Base-by-base conservation (phyloP, 176 grass and related monocot species). In the Panicum miliaceum region DNA sequence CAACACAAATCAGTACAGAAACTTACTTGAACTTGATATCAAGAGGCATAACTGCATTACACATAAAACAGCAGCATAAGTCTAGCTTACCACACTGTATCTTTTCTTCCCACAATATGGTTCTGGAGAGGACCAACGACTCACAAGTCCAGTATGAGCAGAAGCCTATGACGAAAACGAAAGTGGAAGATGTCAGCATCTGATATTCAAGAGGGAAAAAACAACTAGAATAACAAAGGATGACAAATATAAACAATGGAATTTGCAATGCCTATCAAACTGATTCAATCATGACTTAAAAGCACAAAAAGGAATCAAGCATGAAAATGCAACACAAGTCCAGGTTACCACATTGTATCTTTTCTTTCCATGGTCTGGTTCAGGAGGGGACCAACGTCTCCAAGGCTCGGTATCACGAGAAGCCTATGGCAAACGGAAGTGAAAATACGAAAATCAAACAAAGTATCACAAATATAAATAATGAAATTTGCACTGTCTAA, bases 51-150 rank as follows among this genome's bases (percentile, higher is more conserved):
- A 41, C 40, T 22, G 26, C 11, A 35, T 15, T 22, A 64, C 4
- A 3, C 58, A 74, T 46, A 27, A 54, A 80, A 34, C 18, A 1
- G 45, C 20, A 52, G 38, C 53, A 64, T 8, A 72, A 64, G 27
- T 64, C 43, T 20, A 56, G 46, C 75, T 65, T 84, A 88, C 86
- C 86, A 88, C 81, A 62, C 15, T 76, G 34, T 71, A 88, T 52
- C 48, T 79, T 71, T 35, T 54, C 81, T 84, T 78, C 64, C 26
- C 57, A 46, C 22, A 23, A 9, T 36, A 73, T 25, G 13, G 15
- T 38, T 50, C 43, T 60, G 8, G 77, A 81, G 68, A 41, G 40
- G 47, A 67, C n/a, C 73, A 77, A 14, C 2, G 3, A 45, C 22
- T 68, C 43, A 16, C 8, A 26, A 3, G 4, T 16, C 25, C 67